Evolutionary conservation across 208 protist species (phyloP), one percentile per base, ranked within the genome.

Genomic region (Trypanosoma theileri): DNA sequence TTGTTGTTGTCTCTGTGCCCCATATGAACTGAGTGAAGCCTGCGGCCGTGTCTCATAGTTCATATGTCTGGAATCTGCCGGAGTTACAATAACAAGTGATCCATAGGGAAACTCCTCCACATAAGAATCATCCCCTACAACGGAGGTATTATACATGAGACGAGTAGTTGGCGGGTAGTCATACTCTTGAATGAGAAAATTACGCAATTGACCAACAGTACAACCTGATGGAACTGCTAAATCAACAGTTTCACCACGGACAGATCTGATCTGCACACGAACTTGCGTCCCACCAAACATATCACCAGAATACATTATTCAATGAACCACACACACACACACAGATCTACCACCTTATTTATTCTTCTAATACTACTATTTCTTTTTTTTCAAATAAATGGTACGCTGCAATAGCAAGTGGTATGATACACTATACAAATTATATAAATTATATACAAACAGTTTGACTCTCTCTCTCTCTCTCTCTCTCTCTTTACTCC

Each of bases 171-270:
- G 62, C 45, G 69, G 69, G 74, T 94, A 94, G 65, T 77, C 54
- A 64, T 94, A 91, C 59, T 90, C 64, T 0, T 86, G 60, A 19
- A 92, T 83, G 17, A 94, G 79, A 66, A 86, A 92, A 12, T 52
- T 50, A 55, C 80, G 75, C 53, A 92, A 69, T 17, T 91, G 77
- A 3, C 79, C 80, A 12, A 92, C 80, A 3, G 72, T 84, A 71
- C 86, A 92, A 16, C 53, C 71, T 31, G 42, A 9, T 0, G 84
- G 84, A 0, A 92, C 59, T 4, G 75, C 68, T 4, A 92, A 51
- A 65, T 94, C 86, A 59, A 94, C 91, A 1, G 81, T 88, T 54
- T 91, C 84, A 4, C 89, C 89, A 0, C 84, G 77, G 0, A 70
- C 73, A n/a, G 85, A 91, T 16, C 77, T 67, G 12, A 94, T 77